These are phyloP conservation scores for Solanum hybrid DNA, from an alignment of 305 asterid genomes.

Conservation along the genomic window DNA sequence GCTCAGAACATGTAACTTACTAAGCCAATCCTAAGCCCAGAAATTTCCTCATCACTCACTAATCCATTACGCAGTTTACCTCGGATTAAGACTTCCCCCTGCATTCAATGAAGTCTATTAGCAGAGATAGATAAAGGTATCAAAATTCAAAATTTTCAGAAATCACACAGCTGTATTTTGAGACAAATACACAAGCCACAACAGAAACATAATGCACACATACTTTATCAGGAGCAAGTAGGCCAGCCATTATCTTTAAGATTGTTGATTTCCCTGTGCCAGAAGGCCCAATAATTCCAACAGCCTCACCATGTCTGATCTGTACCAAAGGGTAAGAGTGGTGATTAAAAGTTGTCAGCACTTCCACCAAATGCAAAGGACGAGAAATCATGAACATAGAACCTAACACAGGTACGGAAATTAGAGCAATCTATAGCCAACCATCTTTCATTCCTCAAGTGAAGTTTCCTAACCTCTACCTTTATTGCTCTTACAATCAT, in stretches of 20 bases:
- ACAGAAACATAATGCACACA: background rate
- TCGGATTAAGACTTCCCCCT: constrained; percentile 93
- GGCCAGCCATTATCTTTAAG: constrained; percentile 96
- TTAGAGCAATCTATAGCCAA: background rate
- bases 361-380: constrained; percentile 7
- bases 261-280: constrained; percentile 98
- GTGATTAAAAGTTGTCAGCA: background rate
- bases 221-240: constrained; percentile 97
- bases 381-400: background rate
- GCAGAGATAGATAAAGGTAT: constrained; percentile 6
- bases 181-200: background rate
- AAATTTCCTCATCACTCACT: constrained; percentile 89
- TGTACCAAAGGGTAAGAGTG: constrained; percentile 23
- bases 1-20: constrained; percentile 36
- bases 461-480: background rate
- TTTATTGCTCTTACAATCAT: background rate
- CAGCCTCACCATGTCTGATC: constrained; percentile 99
- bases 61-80: constrained; percentile 81
- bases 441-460: background rate
- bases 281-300: constrained; percentile 98
- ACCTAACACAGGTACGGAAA: background rate
- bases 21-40: constrained; percentile 97
- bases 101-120: constrained; percentile 17
- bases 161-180: background rate
- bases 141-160: constrained; percentile 10